These are phyloP conservation scores for Saccharomyces pastorianus DNA, from an alignment of 1,139 yeast species.

Conservation along the genomic window DNA sequence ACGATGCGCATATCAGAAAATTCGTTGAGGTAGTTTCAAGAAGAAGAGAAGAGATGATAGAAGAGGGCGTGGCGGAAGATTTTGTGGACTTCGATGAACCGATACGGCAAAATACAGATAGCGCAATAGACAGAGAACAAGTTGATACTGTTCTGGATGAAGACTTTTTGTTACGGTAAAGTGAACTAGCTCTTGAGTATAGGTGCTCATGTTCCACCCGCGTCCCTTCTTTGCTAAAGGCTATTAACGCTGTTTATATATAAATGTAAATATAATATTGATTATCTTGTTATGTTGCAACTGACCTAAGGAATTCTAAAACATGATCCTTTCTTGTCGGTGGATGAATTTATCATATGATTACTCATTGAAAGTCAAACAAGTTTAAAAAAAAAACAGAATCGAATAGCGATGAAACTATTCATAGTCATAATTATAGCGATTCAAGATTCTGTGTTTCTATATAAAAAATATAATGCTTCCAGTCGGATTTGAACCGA, in stretches of 20 bases:
- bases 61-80: not conserved
- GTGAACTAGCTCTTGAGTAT: too few relatives aligned
- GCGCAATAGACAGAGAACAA: not conserved
- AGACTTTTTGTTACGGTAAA: not conserved
- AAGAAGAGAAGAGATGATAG: constrained; percentile 2
- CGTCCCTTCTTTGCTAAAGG: too few relatives aligned
- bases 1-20: constrained; percentile 17
- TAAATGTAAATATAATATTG: not conserved
- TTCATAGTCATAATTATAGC: too few relatives aligned
- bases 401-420: too few relatives aligned
- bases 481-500: constrained; percentile 49
- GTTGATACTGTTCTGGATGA: not conserved
- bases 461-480: not conserved
- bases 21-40: constrained; percentile 10
- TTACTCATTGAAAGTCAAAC: not conserved
- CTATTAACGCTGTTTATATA: not conserved
- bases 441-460: too few relatives aligned
- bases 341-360: too few relatives aligned
- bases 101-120: not conserved
- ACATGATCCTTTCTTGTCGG: too few relatives aligned
- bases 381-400: too few relatives aligned
- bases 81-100: not conserved
- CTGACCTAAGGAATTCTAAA: too few relatives aligned
- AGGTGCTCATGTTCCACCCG: too few relatives aligned
- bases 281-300: not conserved